Conservation (phyloP, 257 asterid species). For the Solanum chaucha region DNA sequence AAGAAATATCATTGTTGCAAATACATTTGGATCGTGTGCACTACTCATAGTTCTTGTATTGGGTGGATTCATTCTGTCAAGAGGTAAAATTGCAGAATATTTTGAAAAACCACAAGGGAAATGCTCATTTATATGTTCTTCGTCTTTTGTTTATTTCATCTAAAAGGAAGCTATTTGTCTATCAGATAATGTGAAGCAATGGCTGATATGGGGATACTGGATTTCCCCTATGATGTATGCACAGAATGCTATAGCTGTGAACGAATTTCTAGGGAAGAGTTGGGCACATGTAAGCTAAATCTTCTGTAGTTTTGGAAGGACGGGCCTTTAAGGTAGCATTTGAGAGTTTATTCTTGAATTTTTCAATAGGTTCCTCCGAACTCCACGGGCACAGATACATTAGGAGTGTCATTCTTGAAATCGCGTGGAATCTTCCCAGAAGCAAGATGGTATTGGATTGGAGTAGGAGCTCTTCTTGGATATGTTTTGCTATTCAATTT, state of each 20-base stretch:
- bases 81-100: constrained; percentile 29
- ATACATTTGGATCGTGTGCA: constrained; percentile 8
- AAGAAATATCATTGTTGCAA: constrained; percentile 8
- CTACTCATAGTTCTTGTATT: constrained; percentile 3
- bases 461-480: constrained; percentile 51
- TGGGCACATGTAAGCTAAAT: constrained; percentile 62
- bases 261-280: constrained; percentile 69
- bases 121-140: background rate
- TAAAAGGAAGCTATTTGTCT: background rate
- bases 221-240: constrained; percentile 77
- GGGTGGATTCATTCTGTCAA: constrained; percentile 40
- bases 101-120: background rate
- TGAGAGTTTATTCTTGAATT: background rate
- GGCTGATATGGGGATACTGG: constrained; percentile 91
- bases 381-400: constrained; percentile 40
- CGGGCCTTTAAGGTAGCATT: background rate
- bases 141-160: background rate
- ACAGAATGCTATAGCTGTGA: constrained; percentile 65
- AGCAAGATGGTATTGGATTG: constrained; percentile 76
- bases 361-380: constrained; percentile 29
- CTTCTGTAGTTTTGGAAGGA: background rate
- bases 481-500: constrained; percentile 49
- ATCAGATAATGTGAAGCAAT: constrained; percentile 35
- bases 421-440: constrained; percentile 55
- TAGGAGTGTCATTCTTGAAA: constrained; percentile 48